Evolutionary conservation across 805 yeast species (phyloP).

Genomic region (Starmerella lactis-condensi): DNA sequence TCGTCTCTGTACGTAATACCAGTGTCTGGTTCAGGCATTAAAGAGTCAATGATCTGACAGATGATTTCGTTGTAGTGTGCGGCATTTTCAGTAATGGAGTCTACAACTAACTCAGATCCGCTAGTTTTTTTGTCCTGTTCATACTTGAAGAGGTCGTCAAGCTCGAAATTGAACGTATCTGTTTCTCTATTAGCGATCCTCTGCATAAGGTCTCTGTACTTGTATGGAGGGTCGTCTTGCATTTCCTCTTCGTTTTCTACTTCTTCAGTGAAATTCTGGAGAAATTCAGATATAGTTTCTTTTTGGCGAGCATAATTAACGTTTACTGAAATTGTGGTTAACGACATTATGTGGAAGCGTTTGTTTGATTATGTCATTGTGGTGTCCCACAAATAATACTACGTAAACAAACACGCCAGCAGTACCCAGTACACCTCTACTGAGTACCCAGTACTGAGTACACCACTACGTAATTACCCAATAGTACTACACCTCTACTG

Average conservation of each 20-base stretch:
- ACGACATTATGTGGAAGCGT: slow-evolving; percentile 7
- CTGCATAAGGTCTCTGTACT: slow-evolving; percentile 60
- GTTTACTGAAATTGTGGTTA: slow-evolving; percentile 25
- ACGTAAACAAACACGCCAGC: no score
- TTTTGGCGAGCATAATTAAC: slow-evolving; percentile 55
- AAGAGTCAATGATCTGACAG: slow-evolving; percentile 51
- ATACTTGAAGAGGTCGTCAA: slow-evolving; percentile 65
- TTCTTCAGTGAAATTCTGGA: slow-evolving; percentile 41
- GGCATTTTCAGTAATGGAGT: slow-evolving; percentile 52
- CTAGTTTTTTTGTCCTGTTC: slow-evolving; percentile 31
- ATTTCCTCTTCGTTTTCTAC: slow-evolving; percentile 14
- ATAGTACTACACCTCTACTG: neutral
- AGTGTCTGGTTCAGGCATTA: slow-evolving; percentile 74
- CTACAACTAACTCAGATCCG: slow-evolving; percentile 29
- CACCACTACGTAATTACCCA: neutral
- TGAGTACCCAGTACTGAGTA: slow-evolving; percentile 7
- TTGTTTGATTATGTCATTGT: neutral
- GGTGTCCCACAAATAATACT: no score
- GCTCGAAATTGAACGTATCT: slow-evolving; percentile 49
- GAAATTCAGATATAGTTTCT: slow-evolving; percentile 41
- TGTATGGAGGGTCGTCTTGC: slow-evolving; percentile 21
- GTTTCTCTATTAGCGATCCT: slow-evolving; percentile 67
- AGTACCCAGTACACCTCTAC: no score
- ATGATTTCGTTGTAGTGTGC: slow-evolving; percentile 64
- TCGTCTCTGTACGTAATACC: slow-evolving; percentile 68